Evolutionary conservation across 2,329 filamentous ascomycete genomes (phyloP), one percentile per base, ranked within the genome.

Genomic region (Cercospora sp.): DNA sequence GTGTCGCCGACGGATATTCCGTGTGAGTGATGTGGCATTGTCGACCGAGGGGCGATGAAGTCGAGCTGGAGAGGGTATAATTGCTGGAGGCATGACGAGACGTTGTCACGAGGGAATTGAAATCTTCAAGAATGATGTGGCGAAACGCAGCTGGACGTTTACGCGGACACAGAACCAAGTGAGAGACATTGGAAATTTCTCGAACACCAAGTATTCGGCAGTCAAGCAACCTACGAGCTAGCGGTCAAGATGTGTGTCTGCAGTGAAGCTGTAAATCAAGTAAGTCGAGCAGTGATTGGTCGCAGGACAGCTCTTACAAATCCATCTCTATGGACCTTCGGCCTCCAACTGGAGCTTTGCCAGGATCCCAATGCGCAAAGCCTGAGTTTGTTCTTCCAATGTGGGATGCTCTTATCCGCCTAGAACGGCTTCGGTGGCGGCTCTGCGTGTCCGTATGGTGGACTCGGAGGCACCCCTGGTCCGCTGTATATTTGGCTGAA

Each of bases 1-100:
- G 12, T 21, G 4, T 51, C 21, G 12, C 69, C 69, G 32, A 70
- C 66, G 45, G 28, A 66, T n/a, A 67, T 69, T 43, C 30, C 63
- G 2, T 70, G 69, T 57, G 60, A 57, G 43, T 63, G 12, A 37
- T 24, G 12, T 16, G 24, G 24, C 1, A 24, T 24, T 24, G 24
- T 3, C 2, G 24, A 24, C 24, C 24, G 24, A 24, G 1, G 2
- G 1, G 24, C 24, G 24, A 24, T 24, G 24, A 24, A 24, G 24
- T 24, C 24, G 24, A 24, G 24, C 24, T 24, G 24, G 24, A 24
- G 2, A 24, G 24, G 24, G 24, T 24, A 24, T 3, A 24, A 24
- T 2, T 2, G 24, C 24, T 24, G 24, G 24, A 24, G 24, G 37
- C 37, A 40, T 40, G 13, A 40, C 2, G 37, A 13, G 37, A 16